Base-by-base conservation (phyloP, 495 filamentous ascomycete genomes). In the Usnea hakonensis region DNA sequence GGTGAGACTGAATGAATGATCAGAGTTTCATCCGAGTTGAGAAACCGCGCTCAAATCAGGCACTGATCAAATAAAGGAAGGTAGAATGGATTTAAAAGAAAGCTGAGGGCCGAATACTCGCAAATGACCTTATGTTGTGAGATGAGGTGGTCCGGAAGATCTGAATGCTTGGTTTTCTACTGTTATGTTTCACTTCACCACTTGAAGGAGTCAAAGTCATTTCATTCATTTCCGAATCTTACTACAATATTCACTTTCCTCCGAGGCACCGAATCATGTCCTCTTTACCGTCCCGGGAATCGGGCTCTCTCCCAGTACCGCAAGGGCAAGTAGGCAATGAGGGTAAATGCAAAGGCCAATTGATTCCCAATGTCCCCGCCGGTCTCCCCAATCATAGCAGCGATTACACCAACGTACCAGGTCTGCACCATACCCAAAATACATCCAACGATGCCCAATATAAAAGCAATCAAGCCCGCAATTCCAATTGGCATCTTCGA, bases 311-410 rank as follows among this genome's bases (percentile, higher is more conserved):
- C 77, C 58, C 74, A 64, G 63, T 71, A 75, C n/a, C 77, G 60
- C 38, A 73, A 61, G 14, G 76, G 77, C 10, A 72, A 50, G 67
- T 76, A 80, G 7, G 65, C 59, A 17, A 77, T 32, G 1, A 74
- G 64, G 0, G 80, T 83, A 7, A 81, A 74, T 17, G 77, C 72
- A 60, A 80, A 73, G 21, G 79, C 75, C 43, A 85, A 72, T 68
- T 83, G 77, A 55, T 83, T 82, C 8, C 79, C 81, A 43, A 86
- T 68, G 66, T 86, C 82, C n/a, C 81, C 82, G 30, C 80, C 78
- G 60, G 60, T 64, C 1, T 69, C 70, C 0, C 80, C 78, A 60
- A 84, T 79, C 28, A 76, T 63, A 55, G 65, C 73, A 2, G 79
- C 79, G 53, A 82, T 69, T n/a, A 76, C 73, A 9, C 81, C 81